Evolutionary conservation across 106 monocot genomes (phyloP), one percentile per base, ranked within the genome.

Genomic region (Hemerocallis citrina): DNA sequence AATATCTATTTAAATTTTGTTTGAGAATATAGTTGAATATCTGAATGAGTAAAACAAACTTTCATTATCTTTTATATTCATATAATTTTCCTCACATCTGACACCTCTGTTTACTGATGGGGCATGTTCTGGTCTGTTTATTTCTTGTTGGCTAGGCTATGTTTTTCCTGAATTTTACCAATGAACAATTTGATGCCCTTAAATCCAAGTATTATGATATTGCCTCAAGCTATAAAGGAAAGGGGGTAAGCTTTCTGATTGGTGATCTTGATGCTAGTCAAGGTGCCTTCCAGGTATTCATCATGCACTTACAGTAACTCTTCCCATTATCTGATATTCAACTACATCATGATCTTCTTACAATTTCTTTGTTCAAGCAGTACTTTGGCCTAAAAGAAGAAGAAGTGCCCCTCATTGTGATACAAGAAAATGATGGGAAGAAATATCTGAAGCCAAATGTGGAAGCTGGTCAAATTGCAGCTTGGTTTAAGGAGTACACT

Each of bases 211-310:
- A 74, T 32, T 48, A 70, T 58, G 79, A 79, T 27, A 77, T 77
- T 64, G 96, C 87, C 39, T 42, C 70, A 45, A 45, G 43, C 7
- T 87, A 65, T 72, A 91, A 81, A 52, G 79, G 64, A 47, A 64
- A 81, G 57, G 63, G 70, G 4, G 44, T 91, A 42, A 81, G 72
- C 55, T 96, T 91, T 77, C 56, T 96, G 58, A 59, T 96, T 52
- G 91, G 87, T 66, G 91, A 91, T 66, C 40, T 87, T 81, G 84
- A 91, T 6, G 76, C 81, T 22, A 84, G 79, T 54, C 49, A 84
- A 62, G 72, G 79, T 55, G 91, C 91, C 34, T 77, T 96, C 45
- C 74, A 96, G 96, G 96, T 96, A 69, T 72, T 55, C 60, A 28
- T 9, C 49, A 9, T 42, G 14, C 5, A 68, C 21, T 29, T 6